Evolutionary conservation across 1,284 basidiomycete species (phyloP).

Genomic region (Bjerkandera adusta): DNA sequence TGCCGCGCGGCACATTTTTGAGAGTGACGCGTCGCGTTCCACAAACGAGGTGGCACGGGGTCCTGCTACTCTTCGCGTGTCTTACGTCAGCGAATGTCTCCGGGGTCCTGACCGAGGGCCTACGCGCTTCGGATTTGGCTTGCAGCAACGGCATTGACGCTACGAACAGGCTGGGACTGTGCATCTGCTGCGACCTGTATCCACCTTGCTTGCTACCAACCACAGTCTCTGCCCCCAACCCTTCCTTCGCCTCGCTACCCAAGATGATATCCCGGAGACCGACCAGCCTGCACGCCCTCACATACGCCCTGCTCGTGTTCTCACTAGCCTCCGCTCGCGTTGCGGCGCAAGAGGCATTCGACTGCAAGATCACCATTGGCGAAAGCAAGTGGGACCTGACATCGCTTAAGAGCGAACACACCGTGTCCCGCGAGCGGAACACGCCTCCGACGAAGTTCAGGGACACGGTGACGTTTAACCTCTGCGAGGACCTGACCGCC

Average conservation of each 20-base stretch:
- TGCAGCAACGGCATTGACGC: conserved; percentile 1
- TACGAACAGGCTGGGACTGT: no score
- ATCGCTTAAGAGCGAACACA: conserved; percentile 47
- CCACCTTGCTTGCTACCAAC: no score
- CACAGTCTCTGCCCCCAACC: background rate
- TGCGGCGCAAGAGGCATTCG: conserved; percentile 44
- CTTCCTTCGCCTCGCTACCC: background rate
- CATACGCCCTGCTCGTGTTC: conserved; percentile 32
- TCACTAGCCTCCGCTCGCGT: conserved; percentile 31
- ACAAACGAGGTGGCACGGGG: conserved; percentile 17
- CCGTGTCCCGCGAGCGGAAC: conserved; percentile 35
- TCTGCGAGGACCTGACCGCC: conserved; percentile 56
- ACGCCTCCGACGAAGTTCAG: conserved; percentile 37
- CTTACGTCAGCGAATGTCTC: conserved; percentile 32
- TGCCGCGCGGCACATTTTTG: no score
- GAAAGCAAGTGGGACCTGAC: conserved; percentile 59
- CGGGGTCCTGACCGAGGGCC: conserved; percentile 6
- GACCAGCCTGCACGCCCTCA: conserved; percentile 5
- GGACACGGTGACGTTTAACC: conserved; percentile 39
- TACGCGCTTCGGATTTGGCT: background rate
- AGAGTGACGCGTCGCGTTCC: conserved; percentile 23
- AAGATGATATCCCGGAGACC: background rate
- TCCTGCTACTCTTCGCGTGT: conserved; percentile 29
- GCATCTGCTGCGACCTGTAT: conserved; percentile 1
- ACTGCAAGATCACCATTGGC: conserved; percentile 51